Conservation (phyloP, 148 eudicot species). For the Suaeda aralocaspica region DNA sequence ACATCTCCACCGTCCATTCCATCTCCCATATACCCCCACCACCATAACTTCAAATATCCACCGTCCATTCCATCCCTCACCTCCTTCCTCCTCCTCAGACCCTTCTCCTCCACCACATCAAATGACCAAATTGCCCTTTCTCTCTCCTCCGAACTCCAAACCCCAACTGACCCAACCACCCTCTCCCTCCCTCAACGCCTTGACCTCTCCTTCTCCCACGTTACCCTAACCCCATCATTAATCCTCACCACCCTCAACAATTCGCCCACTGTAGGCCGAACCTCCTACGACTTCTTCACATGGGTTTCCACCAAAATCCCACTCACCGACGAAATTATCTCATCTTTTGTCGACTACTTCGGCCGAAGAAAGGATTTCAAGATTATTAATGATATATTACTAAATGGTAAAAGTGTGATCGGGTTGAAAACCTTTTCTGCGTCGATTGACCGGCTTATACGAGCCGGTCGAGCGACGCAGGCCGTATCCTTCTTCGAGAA, state of each 20-base stretch:
- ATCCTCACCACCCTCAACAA: constrained; percentile 43
- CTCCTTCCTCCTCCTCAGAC: constrained; percentile 9
- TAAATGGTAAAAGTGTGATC: constrained; percentile 33
- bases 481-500: constrained; percentile 51
- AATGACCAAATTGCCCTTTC: constrained; percentile 34
- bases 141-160: constrained; percentile 55
- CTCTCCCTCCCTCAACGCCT: constrained; percentile 51
- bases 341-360: constrained; percentile 53
- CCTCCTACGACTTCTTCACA: constrained; percentile 43
- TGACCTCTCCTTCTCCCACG: constrained; percentile 68
- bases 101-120: constrained; percentile 21
- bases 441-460: constrained; percentile 46
- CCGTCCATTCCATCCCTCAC: background rate
- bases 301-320: constrained; percentile 48
- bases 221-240: constrained; percentile 37
- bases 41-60: constrained; percentile 7
- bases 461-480: constrained; percentile 65
- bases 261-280: constrained; percentile 54
- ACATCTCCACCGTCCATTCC: constrained; percentile 25
- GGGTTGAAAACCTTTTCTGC: constrained; percentile 39
- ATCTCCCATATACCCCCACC: constrained; percentile 1
- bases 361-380: constrained; percentile 80
- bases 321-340: constrained; percentile 40
- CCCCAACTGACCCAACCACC: constrained; percentile 26
- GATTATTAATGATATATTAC: constrained; percentile 46